Base-by-base conservation (phyloP, 2,329 filamentous ascomycete species). In the Penicillium sp. region DNA sequence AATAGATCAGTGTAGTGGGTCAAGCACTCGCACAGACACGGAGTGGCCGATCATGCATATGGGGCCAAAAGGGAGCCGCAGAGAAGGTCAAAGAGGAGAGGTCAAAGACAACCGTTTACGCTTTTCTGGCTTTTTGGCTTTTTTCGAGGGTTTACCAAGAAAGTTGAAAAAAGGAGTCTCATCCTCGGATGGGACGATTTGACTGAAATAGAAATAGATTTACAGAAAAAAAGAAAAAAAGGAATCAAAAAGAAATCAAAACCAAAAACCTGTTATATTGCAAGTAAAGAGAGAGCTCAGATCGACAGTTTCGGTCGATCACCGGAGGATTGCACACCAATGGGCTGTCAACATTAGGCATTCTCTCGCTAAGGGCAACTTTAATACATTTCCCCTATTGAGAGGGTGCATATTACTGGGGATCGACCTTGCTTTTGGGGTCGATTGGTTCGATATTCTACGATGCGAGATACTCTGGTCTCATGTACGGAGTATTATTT, bases 221-320 rank as follows among this genome's bases (percentile, higher is more conserved):
- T 27, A 9, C 27, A 15, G 2, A 23, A 21, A 40, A 19, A 44
- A 45, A 23, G 2, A 19, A 38, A 38, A 19, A 44, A 45, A 23
- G 2, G 16, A 38, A 38, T 2, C 19, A 7, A 31, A 49, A 56
- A 6, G 2, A 31, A 43, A 11, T 5, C 1, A n/a, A 3, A 13
- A 21, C 27, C 11, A 36, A 31, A 8, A 19, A 54, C 58, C 58
- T 60, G 57, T 23, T 21, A 21, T 21, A 21, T 21, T 21, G 21
- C 3, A 21, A 21, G 21, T 21, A 21, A 33, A 33, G 31, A 43
- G 29, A 47, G 39, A 49, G 51, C 50, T 61, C 64, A 61, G 65
- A 65, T 65, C 61, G 60, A 67, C 68, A 69, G 66, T 70, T 70
- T 2, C 67, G 65, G 68, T 65, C 66, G 68, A 72, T 71, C 70